Percentiles rank a stretch among this genome's conserved stretches.
These are phyloP conservation scores for Aspergillus fumigatus DNA, from an alignment of 2,329 filamentous ascomycete genomes.

Conservation along the genomic window DNA sequence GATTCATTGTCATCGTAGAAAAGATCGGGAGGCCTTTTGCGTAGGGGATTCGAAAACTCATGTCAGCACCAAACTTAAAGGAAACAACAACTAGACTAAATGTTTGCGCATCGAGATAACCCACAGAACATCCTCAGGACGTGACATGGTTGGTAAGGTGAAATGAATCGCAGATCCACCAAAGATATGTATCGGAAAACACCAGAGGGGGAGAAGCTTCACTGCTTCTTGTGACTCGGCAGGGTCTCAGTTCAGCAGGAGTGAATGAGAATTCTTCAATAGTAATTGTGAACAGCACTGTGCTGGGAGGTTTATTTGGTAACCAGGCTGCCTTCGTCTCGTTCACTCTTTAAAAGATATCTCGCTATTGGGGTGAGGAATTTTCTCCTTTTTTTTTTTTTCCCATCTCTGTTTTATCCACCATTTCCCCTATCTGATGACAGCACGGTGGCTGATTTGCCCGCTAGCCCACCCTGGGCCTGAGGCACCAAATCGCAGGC, in stretches of 20 bases:
- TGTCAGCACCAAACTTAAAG: slow-evolving; percentile 9
- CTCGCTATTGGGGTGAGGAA: not conserved
- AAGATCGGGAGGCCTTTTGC: slow-evolving; percentile 81
- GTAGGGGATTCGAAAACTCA: slow-evolving; percentile 17
- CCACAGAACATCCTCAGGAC: slow-evolving; percentile 91
- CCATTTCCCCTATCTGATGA: not conserved
- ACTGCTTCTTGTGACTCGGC: not conserved
- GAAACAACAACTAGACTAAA: slow-evolving; percentile 1
- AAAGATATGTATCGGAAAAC: not conserved
- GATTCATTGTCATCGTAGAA: slow-evolving; percentile 97
- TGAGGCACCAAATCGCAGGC: slow-evolving; percentile 8
- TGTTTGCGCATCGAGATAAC: slow-evolving; percentile 22
- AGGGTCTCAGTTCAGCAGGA: not conserved
- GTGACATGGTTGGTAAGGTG: slow-evolving; percentile 67
- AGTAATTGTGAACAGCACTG: not conserved
- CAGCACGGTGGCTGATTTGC: not conserved
- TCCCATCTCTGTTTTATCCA: not conserved
- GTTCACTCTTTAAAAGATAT: not conserved
- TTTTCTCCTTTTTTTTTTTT: not conserved
- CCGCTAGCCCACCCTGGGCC: not conserved
- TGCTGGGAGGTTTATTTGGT: not conserved
- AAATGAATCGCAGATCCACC: slow-evolving; percentile 3
- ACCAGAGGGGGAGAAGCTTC: not conserved
- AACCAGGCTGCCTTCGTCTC: not conserved
- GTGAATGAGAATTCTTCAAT: not conserved